Evolutionary conservation across 2,329 filamentous ascomycete species (phyloP).

Genomic region (Botrytis deweyae): DNA sequence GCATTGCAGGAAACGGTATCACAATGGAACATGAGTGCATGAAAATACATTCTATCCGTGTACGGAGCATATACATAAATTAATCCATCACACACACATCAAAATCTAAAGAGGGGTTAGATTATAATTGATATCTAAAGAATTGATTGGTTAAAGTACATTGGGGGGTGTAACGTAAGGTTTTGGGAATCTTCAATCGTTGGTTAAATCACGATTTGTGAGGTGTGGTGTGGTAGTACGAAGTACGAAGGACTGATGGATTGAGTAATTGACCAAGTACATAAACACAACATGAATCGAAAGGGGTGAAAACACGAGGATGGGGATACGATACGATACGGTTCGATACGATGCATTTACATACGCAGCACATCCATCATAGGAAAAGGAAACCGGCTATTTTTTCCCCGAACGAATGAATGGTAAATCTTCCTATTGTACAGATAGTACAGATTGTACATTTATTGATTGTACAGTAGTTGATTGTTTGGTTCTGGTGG

Average conservation of each 20-base stretch:
- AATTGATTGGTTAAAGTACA: not conserved
- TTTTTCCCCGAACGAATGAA: slow-evolving; percentile 1
- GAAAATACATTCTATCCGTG: not conserved
- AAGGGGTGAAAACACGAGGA: not conserved
- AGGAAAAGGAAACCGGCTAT: not conserved
- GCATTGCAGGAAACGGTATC: slow-evolving; percentile 15
- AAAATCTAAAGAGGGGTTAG: not conserved
- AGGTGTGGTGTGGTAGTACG: not conserved
- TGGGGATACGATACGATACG: not conserved
- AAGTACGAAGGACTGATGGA: not conserved
- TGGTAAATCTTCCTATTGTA: not conserved
- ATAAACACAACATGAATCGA: not conserved
- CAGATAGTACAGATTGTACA: not conserved
- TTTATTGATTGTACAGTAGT: not conserved
- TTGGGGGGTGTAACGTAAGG: not conserved
- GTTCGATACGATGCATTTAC: not conserved
- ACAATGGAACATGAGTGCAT: slow-evolving; percentile 13
- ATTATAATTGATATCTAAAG: not conserved
- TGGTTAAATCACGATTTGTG: not conserved
- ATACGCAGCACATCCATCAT: not conserved
- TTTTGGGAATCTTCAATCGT: not conserved
- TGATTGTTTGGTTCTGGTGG: no score
- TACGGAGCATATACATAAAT: not conserved
- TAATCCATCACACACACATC: no score
- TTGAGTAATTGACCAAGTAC: not conserved